Conservation (phyloP, 164 flowering plant species). For the Nymphaea thermarum region DNA sequence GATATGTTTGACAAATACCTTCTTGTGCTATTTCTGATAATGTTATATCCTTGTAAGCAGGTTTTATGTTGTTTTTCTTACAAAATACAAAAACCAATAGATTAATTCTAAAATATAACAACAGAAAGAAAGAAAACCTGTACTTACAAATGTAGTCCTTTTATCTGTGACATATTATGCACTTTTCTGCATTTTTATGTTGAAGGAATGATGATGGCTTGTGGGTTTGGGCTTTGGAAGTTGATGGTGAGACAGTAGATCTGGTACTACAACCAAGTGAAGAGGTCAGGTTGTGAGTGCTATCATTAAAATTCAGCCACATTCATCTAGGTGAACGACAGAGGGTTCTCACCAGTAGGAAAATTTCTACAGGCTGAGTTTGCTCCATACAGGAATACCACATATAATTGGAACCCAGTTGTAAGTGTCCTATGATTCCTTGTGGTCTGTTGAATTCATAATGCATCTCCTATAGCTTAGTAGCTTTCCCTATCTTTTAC, state of each 20-base stretch:
- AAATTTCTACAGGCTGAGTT: constrained; percentile 81
- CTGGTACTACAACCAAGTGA: constrained; percentile 25
- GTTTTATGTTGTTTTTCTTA: no score
- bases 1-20: no score
- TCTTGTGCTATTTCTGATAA: background rate
- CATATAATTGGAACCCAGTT: constrained; percentile 74
- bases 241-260: constrained; percentile 2
- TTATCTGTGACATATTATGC: background rate
- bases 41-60: background rate
- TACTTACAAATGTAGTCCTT: background rate
- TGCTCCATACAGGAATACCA: constrained; percentile 47
- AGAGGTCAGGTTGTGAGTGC: no score
- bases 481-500: no score
- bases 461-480: no score
- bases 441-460: background rate
- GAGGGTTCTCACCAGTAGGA: constrained; percentile 76
- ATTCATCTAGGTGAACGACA: no score
- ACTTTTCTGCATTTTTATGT: background rate
- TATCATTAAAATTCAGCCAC: no score
- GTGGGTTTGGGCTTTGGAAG: constrained; percentile 54
- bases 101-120: no score
- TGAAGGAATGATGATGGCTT: constrained; percentile 26
- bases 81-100: no score
- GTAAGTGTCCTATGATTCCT: constrained; percentile 31
- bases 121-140: no score